Conservation (phyloP, 352 stramenopile species). For the Phytophthora ramorum region DNA sequence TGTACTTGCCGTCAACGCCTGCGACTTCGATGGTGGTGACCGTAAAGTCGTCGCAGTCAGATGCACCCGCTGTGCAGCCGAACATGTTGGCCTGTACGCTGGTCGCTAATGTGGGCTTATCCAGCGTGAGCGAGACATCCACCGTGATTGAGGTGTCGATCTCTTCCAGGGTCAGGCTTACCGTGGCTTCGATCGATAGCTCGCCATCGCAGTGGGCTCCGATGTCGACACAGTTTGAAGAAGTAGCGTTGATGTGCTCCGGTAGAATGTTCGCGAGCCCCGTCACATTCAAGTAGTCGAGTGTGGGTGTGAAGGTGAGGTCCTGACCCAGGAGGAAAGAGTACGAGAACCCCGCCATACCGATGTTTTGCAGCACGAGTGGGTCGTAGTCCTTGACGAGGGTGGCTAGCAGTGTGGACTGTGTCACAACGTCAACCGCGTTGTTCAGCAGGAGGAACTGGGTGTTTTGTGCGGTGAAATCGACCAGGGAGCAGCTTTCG, state of each 20-base stretch:
- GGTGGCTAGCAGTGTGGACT: slow-evolving; percentile 25
- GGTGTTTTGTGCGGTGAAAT: slow-evolving; percentile 47
- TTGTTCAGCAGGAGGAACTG: slow-evolving; percentile 59
- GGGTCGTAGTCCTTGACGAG: slow-evolving; percentile 45
- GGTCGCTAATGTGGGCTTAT: slow-evolving; percentile 35
- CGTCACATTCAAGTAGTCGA: slow-evolving; percentile 49
- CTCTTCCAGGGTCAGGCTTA: slow-evolving; percentile 51
- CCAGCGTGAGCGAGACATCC: slow-evolving; percentile 40
- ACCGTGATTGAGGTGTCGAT: slow-evolving; percentile 43
- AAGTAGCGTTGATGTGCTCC: slow-evolving; percentile 49
- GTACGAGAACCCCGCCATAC: slow-evolving; percentile 50
- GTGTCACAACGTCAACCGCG: slow-evolving; percentile 26
- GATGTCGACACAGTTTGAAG: slow-evolving; percentile 39
- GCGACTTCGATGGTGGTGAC: slow-evolving; percentile 51
- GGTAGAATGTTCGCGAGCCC: slow-evolving; percentile 49
- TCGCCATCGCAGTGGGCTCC: slow-evolving; percentile 45
- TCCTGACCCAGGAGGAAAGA: slow-evolving; percentile 48
- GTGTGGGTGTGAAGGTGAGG: slow-evolving; percentile 55
- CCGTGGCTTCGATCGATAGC: slow-evolving; percentile 37
- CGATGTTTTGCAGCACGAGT: slow-evolving; percentile 45
- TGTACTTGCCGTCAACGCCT: slow-evolving; percentile 42
- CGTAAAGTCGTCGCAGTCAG: slow-evolving; percentile 52
- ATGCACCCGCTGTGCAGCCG: slow-evolving; percentile 31
- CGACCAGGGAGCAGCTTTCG: slow-evolving; percentile 41
- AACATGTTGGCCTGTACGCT: slow-evolving; percentile 43